phyloP scores from a whole-genome alignment of 768 basidiomycete genomes.

The Boletus sp. region DNA sequence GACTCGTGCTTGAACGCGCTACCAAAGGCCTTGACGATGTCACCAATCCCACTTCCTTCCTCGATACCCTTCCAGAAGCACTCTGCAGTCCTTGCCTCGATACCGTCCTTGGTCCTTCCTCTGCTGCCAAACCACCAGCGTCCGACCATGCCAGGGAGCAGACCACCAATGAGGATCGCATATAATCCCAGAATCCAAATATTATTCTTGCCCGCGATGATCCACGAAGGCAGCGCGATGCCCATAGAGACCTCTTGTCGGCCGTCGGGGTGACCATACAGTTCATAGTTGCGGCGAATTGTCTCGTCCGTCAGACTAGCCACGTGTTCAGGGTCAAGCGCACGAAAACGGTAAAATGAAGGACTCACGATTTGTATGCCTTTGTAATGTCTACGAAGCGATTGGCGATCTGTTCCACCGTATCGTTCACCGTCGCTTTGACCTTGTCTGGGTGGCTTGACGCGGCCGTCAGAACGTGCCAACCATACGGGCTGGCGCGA shows the following conservation, averaged over 20 bases:
- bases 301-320: constrained; percentile 85
- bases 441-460: constrained; percentile 96
- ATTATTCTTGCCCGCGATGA: constrained; percentile 89
- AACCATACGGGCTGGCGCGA: not conserved
- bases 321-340: not conserved
- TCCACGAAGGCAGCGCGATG: constrained; percentile 92
- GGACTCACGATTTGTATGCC: constrained; percentile 84
- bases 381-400: constrained; percentile 94
- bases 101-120: constrained; percentile 88
- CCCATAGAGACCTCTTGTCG: constrained; percentile 94
- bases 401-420: constrained; percentile 80
- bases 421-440: constrained; percentile 75
- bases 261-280: constrained; percentile 94
- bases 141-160: constrained; percentile 84
- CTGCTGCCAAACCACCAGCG: constrained; percentile 97
- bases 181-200: constrained; percentile 89
- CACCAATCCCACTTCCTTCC: constrained; percentile 73
- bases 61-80: constrained; percentile 84
- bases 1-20: constrained; percentile 63
- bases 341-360: not conserved
- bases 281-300: constrained; percentile 84
- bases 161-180: constrained; percentile 82
- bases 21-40: constrained; percentile 70
- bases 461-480: not conserved
- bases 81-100: constrained; percentile 77